Base-by-base conservation (phyloP, 2,329 filamentous ascomycete genomes). In the Exophiala xenobiotica region DNA sequence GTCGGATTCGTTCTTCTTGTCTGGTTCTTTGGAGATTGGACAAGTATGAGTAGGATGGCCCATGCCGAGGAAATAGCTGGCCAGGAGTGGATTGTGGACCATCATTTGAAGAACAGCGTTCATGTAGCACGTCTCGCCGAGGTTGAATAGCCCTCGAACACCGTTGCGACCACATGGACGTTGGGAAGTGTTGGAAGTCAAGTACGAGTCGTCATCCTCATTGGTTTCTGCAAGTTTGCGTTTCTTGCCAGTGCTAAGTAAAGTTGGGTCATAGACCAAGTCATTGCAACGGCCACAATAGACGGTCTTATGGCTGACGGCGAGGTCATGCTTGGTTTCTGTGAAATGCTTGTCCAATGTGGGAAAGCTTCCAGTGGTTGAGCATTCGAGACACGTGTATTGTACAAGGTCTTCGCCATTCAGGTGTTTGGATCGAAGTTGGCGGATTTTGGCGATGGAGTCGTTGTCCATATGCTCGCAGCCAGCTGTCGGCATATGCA, bases 41-140 rank as follows among this genome's bases (percentile, higher is more conserved):
- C 93, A 97, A 18, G 89, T 87, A 61, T 78, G 80, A 49, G 83
- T 85, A 63, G 86, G 85, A 69, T 99, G 92, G 0, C 91, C 90
- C 67, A 96, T 91, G 33, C 87, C 86, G 4, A 99, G 83, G 68
- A 96, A 97, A 70, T 89, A 97, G 62, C 92, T 91, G 53, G 89
- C 85, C 23, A 99, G 80, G 38, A 96, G 79, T 0, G 92, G 92
- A 65, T 97, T 96, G 73, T 96, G 92, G 48, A 97, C 81, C 62
- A 99, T 84, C 50, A 87, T 90, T 69, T 97, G 93, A 12, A 99
- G 78, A 41, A 97, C 90, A 23, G 96, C 92, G 63, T 93, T 95
- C 79, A 97, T 92, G 71, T 96, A 99, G 74, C 92, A 99, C 8
- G 93, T 97, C 52, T 95, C 90, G n/a, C 92, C 93, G 68, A 96